phyloP scores from a whole-genome alignment of 164 flowering plant genomes.

The Berberis thunbergii region DNA sequence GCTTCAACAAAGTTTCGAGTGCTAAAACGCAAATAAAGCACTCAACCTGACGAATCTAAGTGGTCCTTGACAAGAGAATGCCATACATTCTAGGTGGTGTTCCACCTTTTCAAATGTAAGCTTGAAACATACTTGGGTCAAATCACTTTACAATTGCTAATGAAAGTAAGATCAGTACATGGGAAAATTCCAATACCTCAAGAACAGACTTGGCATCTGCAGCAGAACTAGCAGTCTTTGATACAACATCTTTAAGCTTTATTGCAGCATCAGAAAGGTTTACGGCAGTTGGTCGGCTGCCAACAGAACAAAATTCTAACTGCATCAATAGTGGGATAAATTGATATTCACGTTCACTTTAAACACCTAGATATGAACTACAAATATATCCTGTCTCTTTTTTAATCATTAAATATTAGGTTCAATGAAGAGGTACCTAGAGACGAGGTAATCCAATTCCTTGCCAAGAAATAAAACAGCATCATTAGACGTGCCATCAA shows the following conservation, averaged over 20 bases:
- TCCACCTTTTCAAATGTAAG: too few species aligned
- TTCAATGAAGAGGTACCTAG: constrained; percentile 42
- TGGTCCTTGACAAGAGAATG: too few species aligned
- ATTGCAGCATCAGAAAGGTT: constrained; percentile 89
- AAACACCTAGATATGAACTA: too few species aligned
- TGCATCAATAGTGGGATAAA: neutral
- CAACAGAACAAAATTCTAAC: constrained; percentile 9
- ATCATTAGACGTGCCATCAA: constrained; percentile 50
- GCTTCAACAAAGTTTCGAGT: neutral
- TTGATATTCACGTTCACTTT: too few species aligned
- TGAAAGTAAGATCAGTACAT: neutral
- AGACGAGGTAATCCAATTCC: constrained; percentile 80
- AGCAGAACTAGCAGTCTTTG: constrained; percentile 38
- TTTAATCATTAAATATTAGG: neutral
- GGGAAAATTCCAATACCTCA: constrained; percentile 32
- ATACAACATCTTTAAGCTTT: constrained; percentile 54
- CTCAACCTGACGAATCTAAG: too few species aligned
- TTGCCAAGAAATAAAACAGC: constrained; percentile 54
- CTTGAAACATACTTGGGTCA: too few species aligned
- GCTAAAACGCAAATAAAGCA: too few species aligned
- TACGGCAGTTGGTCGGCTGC: constrained; percentile 96
- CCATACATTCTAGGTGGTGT: too few species aligned
- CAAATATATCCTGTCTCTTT: too few species aligned
- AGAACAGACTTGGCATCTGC: constrained; percentile 45
- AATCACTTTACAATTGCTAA: neutral